Base-by-base conservation (phyloP, 768 basidiomycete species). In the Chiua virens region DNA sequence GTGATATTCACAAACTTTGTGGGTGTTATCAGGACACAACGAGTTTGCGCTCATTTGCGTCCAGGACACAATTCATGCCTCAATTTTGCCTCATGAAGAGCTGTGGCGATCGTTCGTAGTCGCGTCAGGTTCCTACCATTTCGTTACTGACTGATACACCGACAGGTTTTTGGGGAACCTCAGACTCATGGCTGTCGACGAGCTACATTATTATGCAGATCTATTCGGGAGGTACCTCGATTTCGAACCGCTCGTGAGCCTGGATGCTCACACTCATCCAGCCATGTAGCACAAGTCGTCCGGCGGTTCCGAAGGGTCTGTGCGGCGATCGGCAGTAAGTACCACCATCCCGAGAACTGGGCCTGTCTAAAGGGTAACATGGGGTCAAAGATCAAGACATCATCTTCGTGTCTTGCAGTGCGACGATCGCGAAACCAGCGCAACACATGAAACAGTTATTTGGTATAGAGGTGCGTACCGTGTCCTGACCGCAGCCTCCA, bases 1-100 rank as follows among this genome's bases (percentile, higher is more conserved):
- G 80, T 92, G 21, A 87, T 96, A 45, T 88, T 95, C 61, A 93
- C 92, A 5, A 96, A 96, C 63, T 92, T 93, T 59, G 89, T 88
- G 59, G n/a, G 80, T 41, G 13, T 28, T 14, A n/a, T 17, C 20
- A 17, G 27, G 41, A 36, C 23, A 3, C 32, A 42, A 22, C 9
- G 22, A 1, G 9, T 14, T 20, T 20, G 32, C 35, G 40, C 40
- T 58, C 21, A 46, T 27, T 15, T 44, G 7, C 32, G 14, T 42
- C 20, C 52, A 91, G 89, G 92, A 94, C 57, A 94, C 83, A 74
- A 73, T 96, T 8, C 92, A 95, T 61, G 82, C 85, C 20, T 87
- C 89, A 1, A 87, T 96, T 49, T 71, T 95, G 2, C 92, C 92
- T 0, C 80, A 88, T 38, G 92, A 96, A 67, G 87, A 93, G 34